These are phyloP conservation scores for Mangifera indica DNA, from an alignment of 345 rosid genomes.

Conservation along the genomic window DNA sequence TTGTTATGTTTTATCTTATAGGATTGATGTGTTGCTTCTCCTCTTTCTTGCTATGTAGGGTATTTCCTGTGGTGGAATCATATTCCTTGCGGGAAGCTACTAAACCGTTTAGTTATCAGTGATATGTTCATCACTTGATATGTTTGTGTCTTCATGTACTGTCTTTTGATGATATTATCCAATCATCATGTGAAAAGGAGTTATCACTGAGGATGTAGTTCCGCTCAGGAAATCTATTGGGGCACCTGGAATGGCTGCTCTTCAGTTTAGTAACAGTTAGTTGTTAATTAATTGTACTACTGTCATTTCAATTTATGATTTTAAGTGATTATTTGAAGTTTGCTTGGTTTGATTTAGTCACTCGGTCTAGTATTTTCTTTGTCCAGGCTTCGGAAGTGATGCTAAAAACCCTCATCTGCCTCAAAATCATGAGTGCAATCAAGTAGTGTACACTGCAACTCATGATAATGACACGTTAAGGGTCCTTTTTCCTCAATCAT, in stretches of 20 bases:
- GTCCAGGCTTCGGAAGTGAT: conserved; percentile 76
- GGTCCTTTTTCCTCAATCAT: conserved; percentile 9
- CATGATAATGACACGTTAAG: conserved; percentile 93
- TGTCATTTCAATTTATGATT: neutral
- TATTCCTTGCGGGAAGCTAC: neutral
- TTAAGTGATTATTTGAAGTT: conserved; percentile 5
- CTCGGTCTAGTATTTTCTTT: conserved; percentile 13
- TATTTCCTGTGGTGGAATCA: neutral
- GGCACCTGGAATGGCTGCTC: conserved; percentile 99
- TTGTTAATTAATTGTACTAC: neutral
- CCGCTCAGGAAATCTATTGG: conserved; percentile 76
- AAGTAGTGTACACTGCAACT: conserved; percentile 95
- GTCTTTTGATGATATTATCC: neutral
- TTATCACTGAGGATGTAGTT: too few relatives aligned
- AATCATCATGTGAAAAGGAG: conserved; percentile 46
- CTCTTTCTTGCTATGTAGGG: neutral
- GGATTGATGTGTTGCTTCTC: neutral
- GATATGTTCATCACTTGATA: too few relatives aligned
- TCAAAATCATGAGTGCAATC: conserved; percentile 85
- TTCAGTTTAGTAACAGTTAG: conserved; percentile 71
- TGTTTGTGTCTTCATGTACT: neutral
- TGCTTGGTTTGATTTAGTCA: conserved; percentile 3
- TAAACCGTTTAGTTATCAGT: neutral
- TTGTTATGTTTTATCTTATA: conserved; percentile 54
- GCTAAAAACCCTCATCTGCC: conserved; percentile 89